Conservation (phyloP, 768 basidiomycete genomes). For the Baorangia bicolor region DNA sequence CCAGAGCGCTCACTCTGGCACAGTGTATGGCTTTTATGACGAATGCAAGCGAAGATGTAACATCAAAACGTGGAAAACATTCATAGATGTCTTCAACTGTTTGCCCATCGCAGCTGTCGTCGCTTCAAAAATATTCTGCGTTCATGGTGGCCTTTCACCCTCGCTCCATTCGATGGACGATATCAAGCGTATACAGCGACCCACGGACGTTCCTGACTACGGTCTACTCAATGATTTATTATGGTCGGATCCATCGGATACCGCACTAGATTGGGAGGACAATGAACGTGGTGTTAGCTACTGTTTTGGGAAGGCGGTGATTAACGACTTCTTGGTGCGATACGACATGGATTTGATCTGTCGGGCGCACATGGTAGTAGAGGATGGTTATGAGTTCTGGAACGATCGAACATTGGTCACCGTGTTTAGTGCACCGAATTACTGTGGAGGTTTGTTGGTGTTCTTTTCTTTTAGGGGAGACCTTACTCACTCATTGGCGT, state of each 20-base stretch:
- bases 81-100: conserved; percentile 99
- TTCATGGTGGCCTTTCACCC: conserved; percentile 93
- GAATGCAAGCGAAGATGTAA: conserved; percentile 99
- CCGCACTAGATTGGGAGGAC: conserved; percentile 98
- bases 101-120: conserved; percentile 98
- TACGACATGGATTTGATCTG: conserved; percentile 99
- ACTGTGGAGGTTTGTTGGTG: conserved; percentile 81
- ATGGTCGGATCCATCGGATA: conserved; percentile 98
- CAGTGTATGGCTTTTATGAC: conserved; percentile 99
- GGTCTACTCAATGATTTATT: conserved; percentile 95
- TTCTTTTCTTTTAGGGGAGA: neutral
- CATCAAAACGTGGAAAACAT: conserved; percentile 99
- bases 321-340: conserved; percentile 91
- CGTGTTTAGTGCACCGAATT: conserved; percentile 97
- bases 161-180: conserved; percentile 96
- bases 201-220: conserved; percentile 98
- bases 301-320: conserved; percentile 97
- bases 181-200: conserved; percentile 95
- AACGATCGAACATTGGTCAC: conserved; percentile 98
- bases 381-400: conserved; percentile 99
- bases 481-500: conserved; percentile 17
- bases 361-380: conserved; percentile 99
- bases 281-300: conserved; percentile 99
- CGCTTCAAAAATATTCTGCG: conserved; percentile 99
- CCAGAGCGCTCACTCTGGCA: conserved; percentile 15